phyloP scores from a whole-genome alignment of 2,329 filamentous ascomycete genomes.

The Xylariaceae sp. region DNA sequence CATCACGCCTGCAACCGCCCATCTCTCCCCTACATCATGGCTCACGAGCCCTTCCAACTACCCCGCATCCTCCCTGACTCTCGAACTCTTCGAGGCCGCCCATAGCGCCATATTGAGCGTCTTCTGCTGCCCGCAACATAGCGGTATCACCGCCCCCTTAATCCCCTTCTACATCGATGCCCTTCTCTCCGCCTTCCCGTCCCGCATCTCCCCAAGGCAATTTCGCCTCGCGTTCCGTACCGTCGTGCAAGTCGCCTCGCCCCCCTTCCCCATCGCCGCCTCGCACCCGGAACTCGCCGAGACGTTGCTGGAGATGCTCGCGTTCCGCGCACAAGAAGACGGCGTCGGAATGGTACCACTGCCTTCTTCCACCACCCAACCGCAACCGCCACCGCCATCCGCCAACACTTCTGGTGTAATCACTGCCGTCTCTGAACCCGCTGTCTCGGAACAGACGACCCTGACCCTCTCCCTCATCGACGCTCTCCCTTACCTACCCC shows the following conservation, averaged over 20 bases:
- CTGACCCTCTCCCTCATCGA: slow-evolving; percentile 75
- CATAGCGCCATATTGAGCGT: slow-evolving; percentile 79
- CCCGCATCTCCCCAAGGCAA: slow-evolving; percentile 74
- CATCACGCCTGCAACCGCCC: slow-evolving; percentile 68
- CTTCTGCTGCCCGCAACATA: slow-evolving; percentile 75
- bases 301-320: slow-evolving; percentile 73
- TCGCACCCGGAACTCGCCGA: slow-evolving; percentile 75
- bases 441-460: slow-evolving; percentile 73
- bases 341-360: slow-evolving; percentile 39
- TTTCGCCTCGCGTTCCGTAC: slow-evolving; percentile 87
- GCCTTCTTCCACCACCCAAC: slow-evolving; percentile 32
- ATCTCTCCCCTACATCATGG: slow-evolving; percentile 48
- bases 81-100: slow-evolving; percentile 76
- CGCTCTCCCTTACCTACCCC: slow-evolving; percentile 67
- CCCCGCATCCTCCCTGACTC: slow-evolving; percentile 40
- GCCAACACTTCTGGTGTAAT: slow-evolving; percentile 4
- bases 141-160: slow-evolving; percentile 63
- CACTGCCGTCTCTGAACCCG: slow-evolving; percentile 7
- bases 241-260: slow-evolving; percentile 74
- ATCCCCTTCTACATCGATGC: slow-evolving; percentile 81
- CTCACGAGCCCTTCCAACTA: slow-evolving; percentile 25
- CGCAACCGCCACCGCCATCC: not conserved
- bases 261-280: slow-evolving; percentile 70
- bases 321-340: slow-evolving; percentile 55
- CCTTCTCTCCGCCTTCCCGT: slow-evolving; percentile 74